phyloP scores from a whole-genome alignment of 495 filamentous ascomycete genomes.

The Neurospora terricola region DNA sequence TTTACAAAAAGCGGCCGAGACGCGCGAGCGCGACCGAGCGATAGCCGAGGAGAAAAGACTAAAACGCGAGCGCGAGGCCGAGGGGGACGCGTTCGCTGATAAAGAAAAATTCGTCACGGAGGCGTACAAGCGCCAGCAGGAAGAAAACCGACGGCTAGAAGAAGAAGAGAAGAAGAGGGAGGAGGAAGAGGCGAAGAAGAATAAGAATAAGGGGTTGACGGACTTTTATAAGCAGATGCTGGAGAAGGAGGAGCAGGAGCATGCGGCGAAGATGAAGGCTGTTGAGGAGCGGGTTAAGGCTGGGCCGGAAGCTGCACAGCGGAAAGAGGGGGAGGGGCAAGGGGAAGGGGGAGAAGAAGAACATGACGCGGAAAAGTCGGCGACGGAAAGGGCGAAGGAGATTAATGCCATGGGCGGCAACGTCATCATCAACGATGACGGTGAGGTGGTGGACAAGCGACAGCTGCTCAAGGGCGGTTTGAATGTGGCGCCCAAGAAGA shows the following conservation, averaged over 20 bases:
- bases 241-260: constrained; percentile 63
- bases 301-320: constrained; percentile 19
- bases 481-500: constrained; percentile 61
- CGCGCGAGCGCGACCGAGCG: constrained; percentile 79
- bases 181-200: constrained; percentile 56
- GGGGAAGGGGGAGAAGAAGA: constrained; percentile 20
- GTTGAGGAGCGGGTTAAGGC: constrained; percentile 54
- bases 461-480: constrained; percentile 81
- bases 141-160: constrained; percentile 65
- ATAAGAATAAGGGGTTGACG: constrained; percentile 67
- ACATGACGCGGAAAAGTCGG: constrained; percentile 44
- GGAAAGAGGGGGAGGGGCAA: constrained; percentile 15
- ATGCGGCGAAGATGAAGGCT: constrained; percentile 57
- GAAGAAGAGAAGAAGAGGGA: constrained; percentile 69
- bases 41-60: constrained; percentile 83
- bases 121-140: constrained; percentile 92
- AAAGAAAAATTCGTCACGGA: constrained; percentile 96
- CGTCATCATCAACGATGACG: constrained; percentile 82
- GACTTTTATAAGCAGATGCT: constrained; percentile 80
- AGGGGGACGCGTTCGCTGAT: constrained; percentile 88
- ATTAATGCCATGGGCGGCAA: constrained; percentile 59
- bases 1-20: constrained; percentile 68
- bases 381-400: constrained; percentile 61
- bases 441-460: constrained; percentile 87
- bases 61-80: constrained; percentile 77